phyloP scores from a whole-genome alignment of 257 asterid genomes.

The Cinchona pubescens region DNA sequence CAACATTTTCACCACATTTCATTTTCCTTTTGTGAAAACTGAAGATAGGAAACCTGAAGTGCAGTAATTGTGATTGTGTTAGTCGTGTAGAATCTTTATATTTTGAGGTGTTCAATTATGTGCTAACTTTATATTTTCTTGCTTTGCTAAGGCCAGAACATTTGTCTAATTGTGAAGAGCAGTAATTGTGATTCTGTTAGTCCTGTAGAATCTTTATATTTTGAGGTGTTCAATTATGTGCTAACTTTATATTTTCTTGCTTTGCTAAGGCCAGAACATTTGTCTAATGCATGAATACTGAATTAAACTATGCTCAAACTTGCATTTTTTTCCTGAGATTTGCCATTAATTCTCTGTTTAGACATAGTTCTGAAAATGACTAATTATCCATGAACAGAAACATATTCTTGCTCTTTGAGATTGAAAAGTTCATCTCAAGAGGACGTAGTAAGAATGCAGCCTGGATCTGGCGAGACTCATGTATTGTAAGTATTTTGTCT shows the following conservation, averaged over 20 bases:
- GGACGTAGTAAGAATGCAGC: conserved; percentile 80
- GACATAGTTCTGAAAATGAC: conserved; percentile 2
- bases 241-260: not conserved
- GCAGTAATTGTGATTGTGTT: not conserved
- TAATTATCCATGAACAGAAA: conserved; percentile 42
- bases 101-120: not conserved
- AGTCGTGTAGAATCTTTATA: not conserved
- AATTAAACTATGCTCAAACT: too few species aligned
- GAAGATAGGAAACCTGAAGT: not conserved
- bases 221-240: not conserved
- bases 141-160: too few species aligned
- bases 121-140: not conserved
- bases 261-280: not conserved
- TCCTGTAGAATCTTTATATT: not conserved
- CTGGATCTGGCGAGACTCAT: conserved; percentile 93
- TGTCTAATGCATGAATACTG: not conserved
- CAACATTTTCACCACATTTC: not conserved
- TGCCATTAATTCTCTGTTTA: not conserved
- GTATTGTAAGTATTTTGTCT: conserved; percentile 58
- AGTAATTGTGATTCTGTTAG: not conserved
- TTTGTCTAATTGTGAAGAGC: too few species aligned
- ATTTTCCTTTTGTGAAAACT: not conserved
- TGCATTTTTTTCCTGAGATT: not conserved
- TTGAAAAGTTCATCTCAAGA: conserved; percentile 78
- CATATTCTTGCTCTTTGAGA: conserved; percentile 73